These are phyloP conservation scores for Cadophora sp. DNA, from an alignment of 2,329 filamentous ascomycete genomes.

Conservation along the genomic window DNA sequence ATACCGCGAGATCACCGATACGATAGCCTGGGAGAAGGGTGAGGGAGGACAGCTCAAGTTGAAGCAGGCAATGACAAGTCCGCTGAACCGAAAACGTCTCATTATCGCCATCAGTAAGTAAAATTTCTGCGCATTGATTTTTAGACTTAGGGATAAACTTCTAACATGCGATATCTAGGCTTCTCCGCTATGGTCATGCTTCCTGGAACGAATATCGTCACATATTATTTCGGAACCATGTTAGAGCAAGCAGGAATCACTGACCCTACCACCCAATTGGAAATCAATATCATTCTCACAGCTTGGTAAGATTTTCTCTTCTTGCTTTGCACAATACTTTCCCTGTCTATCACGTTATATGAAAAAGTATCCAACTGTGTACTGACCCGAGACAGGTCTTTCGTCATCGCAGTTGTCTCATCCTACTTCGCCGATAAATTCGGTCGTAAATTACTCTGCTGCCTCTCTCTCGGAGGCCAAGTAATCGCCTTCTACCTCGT, in stretches of 20 bases:
- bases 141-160: no score
- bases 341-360: no score
- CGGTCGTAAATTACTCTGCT: conserved; percentile 49
- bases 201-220: conserved; percentile 53
- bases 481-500: conserved; percentile 57
- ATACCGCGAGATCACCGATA: conserved; percentile 51
- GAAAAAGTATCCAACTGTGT: no score
- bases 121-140: no score
- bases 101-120: conserved; percentile 51
- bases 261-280: conserved; percentile 43
- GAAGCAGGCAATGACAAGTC: conserved; percentile 49
- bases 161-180: no score
- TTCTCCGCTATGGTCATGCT: conserved; percentile 56
- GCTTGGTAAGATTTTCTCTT: conserved; percentile 43
- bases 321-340: no score
- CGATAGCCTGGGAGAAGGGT: conserved; percentile 44
- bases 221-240: conserved; percentile 47
- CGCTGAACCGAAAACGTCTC: conserved; percentile 17
- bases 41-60: conserved; percentile 39
- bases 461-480: conserved; percentile 48
- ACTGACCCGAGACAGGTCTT: conserved; percentile 42
- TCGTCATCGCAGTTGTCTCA: conserved; percentile 50
- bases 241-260: conserved; percentile 46
- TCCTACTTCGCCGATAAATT: conserved; percentile 51
- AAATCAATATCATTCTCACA: conserved; percentile 55